phyloP scores from a whole-genome alignment of 345 rosid species.

The Chamaenerion angustifolium region DNA sequence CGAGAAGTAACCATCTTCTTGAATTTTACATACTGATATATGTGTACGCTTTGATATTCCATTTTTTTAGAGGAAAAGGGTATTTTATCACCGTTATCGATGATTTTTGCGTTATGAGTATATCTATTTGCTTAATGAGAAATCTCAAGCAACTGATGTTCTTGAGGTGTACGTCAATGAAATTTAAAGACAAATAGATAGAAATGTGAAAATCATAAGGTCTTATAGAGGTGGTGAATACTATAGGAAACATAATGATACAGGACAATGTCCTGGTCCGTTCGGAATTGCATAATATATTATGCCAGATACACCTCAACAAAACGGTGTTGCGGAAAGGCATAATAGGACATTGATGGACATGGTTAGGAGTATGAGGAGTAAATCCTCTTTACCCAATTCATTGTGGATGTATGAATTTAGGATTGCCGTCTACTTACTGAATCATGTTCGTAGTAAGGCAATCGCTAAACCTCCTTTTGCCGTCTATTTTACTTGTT shows the following conservation, averaged over 20 bases:
- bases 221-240: neutral
- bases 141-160: slow-evolving; percentile 4
- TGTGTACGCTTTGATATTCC: slow-evolving; percentile 2
- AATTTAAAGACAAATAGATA: slow-evolving; percentile 7
- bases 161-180: slow-evolving; percentile 7
- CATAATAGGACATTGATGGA: no score
- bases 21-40: slow-evolving; percentile 3
- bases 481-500: no score
- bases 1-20: slow-evolving; percentile 2
- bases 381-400: no score
- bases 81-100: slow-evolving; percentile 8
- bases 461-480: no score
- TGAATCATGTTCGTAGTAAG: no score
- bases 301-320: no score
- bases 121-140: no score
- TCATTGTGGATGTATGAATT: no score
- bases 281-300: no score
- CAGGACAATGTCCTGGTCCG: neutral
- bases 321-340: no score
- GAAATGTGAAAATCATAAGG: slow-evolving; percentile 8
- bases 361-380: no score
- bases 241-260: slow-evolving; percentile 6
- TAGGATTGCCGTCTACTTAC: no score
- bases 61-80: neutral
- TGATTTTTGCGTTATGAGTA: slow-evolving; percentile 10